Conservation (phyloP, 495 filamentous ascomycete genomes). For the Hypoxylon trugodes region DNA sequence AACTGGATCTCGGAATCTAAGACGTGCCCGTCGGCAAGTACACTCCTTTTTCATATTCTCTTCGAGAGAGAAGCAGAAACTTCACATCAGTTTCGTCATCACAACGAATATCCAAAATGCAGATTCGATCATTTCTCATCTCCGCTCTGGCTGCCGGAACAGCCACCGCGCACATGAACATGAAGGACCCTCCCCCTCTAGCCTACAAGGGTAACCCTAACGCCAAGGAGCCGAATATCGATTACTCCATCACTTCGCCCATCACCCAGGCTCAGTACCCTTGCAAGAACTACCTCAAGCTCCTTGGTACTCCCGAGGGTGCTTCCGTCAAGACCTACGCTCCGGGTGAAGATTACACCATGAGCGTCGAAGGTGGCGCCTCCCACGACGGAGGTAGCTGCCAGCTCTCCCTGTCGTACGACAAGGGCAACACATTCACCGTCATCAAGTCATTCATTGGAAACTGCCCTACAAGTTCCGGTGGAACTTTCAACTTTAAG, state of each 20-base stretch:
- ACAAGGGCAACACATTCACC: constrained; percentile 66
- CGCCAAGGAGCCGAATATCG: constrained; percentile 48
- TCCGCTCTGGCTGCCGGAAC: constrained; percentile 47
- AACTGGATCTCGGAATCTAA: constrained; percentile 23
- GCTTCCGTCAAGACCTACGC: constrained; percentile 58
- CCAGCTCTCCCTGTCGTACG: constrained; percentile 70
- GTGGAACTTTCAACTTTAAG: constrained; percentile 64
- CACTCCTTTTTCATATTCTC: constrained; percentile 22
- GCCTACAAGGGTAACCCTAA: constrained; percentile 61
- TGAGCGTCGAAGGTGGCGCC: constrained; percentile 66
- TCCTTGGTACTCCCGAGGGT: constrained; percentile 57
- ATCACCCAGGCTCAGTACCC: constrained; percentile 63
- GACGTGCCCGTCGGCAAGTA: constrained; percentile 27
- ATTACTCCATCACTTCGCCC: constrained; percentile 68
- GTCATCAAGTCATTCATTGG: constrained; percentile 74
- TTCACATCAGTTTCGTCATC: constrained; percentile 3
- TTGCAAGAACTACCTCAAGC: constrained; percentile 73
- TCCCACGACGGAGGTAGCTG: constrained; percentile 71
- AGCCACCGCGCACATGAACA: constrained; percentile 65
- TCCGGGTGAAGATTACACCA: constrained; percentile 65
- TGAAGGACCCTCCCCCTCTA: constrained; percentile 65
- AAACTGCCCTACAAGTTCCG: constrained; percentile 59
- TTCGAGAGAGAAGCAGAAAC: constrained; percentile 16
- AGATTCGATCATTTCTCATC: constrained; percentile 43
- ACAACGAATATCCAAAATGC: constrained; percentile 44